A percentile compares a stretch with the other conserved stretches of the same genome.
Conservation (phyloP, 805 yeast genomes). For the Phaffomyces antillensis region DNA sequence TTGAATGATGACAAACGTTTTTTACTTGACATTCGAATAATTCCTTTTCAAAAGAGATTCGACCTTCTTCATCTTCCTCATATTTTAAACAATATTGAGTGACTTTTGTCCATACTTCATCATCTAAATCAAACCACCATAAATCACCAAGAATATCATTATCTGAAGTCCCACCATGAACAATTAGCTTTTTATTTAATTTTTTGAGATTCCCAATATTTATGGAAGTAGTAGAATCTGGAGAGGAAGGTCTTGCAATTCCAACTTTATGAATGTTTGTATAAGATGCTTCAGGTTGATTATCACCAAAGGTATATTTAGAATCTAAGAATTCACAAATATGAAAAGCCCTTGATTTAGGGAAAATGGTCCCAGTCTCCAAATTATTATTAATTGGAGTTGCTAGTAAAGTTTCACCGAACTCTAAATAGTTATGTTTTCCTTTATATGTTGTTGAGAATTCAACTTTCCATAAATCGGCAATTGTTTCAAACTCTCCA, state of each 20-base stretch:
- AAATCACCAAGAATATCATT: constrained; percentile 36
- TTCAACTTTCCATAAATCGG: constrained; percentile 37
- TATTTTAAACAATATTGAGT: constrained; percentile 22
- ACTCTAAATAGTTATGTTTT: constrained; percentile 28
- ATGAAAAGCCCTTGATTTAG: constrained; percentile 31
- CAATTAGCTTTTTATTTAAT: constrained; percentile 17
- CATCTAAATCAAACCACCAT: constrained; percentile 43
- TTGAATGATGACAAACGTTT: constrained; percentile 12
- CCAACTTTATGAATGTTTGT: constrained; percentile 7
- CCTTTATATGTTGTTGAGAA: constrained; percentile 30
- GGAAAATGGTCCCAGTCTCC: constrained; percentile 16
- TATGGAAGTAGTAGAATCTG: constrained; percentile 5
- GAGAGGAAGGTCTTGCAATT: constrained; percentile 11
- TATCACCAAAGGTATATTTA: not conserved
- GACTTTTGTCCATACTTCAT: constrained; percentile 33
- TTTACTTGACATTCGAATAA: constrained; percentile 7
- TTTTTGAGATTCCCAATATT: not conserved
- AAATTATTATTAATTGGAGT: constrained; percentile 21
- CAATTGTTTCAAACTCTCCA: constrained; percentile 26
- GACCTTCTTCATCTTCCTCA: constrained; percentile 1
- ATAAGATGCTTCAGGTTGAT: not conserved
- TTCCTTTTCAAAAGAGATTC: constrained; percentile 9
- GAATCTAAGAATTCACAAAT: constrained; percentile 23
- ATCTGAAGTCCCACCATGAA: constrained; percentile 33
- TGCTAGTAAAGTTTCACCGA: constrained; percentile 30